Base-by-base conservation (phyloP, 257 asterid species). In the Dorcoceras hygrometricum region DNA sequence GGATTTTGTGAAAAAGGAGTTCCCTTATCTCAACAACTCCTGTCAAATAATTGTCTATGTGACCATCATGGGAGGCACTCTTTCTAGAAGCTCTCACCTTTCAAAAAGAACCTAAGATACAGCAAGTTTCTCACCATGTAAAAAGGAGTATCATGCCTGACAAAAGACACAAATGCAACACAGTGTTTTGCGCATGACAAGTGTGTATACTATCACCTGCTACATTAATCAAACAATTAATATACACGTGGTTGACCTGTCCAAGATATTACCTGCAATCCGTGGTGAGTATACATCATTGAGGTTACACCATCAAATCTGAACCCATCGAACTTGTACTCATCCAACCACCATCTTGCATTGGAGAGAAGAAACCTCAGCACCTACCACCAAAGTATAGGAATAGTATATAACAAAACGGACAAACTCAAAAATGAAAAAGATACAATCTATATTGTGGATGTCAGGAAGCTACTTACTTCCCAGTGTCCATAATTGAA, bases 271-370 rank as follows among this genome's bases (percentile, higher is more conserved):
- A 84, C 98, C 97, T 76, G 78, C 78, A 94, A 86, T 31, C 99
- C 99, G 70, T 88, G 99, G 88, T 94, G 98, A 69, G 96, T 88
- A 70, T 94, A 94, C 99, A 94, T 94, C 99, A 94, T 94, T 60
- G 99, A 94, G 63, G 99, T 94, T 76, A 90, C 96, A 32, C 99
- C 99, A 80, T 94, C 99, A 80, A 88, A 94, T 79, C 99, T 88
- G 84, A 94, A 94, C 43, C 99, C 99, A 69, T 94, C 99, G 62
- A 94, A 94, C 85, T 94, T 94, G 81, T 88, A 94, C 85, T 93
- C 97, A 83, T 89, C 98, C 84, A 93, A 81, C 99, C 99, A 93
- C 99, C 97, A 93, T 81, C 99, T 86, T 50, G 99, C 93, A 75
- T 90, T 93, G 25, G 99, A 93, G 67, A 93, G 96, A 80, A 93